phyloP scores from a whole-genome alignment of 129 eudicot genomes.

The Tagetes erecta region DNA sequence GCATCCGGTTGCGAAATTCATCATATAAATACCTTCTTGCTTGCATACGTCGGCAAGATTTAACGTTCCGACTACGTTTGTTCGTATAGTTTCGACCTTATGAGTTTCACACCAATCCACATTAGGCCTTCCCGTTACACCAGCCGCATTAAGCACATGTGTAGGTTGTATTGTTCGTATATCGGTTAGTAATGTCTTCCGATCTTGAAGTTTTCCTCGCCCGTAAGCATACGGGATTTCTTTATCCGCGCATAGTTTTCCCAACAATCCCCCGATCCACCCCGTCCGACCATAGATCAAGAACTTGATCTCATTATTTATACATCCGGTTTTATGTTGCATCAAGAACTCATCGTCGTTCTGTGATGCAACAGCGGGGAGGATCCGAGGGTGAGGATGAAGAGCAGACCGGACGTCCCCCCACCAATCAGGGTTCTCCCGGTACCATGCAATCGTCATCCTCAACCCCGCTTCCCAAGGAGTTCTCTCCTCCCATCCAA shows the following conservation, averaged over 20 bases:
- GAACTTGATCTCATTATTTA: constrained; percentile 29
- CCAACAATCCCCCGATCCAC: constrained; percentile 44
- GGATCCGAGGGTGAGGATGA: constrained; percentile 45
- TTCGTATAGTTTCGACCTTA: constrained; percentile 39
- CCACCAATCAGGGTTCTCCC: constrained; percentile 55
- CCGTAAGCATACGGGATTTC: constrained; percentile 41
- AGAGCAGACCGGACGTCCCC: constrained; percentile 47
- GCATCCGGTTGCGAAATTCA: constrained; percentile 43
- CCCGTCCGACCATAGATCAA: constrained; percentile 46
- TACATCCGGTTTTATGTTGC: constrained; percentile 24
- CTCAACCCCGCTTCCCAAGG: constrained; percentile 48
- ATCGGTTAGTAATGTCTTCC: constrained; percentile 35
- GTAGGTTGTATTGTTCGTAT: constrained; percentile 36
- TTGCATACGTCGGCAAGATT: constrained; percentile 43
- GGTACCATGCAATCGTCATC: constrained; percentile 50
- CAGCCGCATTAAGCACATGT: constrained; percentile 44
- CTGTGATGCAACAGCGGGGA: constrained; percentile 13
- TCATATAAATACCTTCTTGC: constrained; percentile 42
- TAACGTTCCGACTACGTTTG: constrained; percentile 38
- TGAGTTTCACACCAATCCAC: constrained; percentile 48
- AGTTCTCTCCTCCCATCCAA: constrained; percentile 52
- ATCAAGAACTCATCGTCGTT: constrained; percentile 36
- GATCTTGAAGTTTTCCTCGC: constrained; percentile 37
- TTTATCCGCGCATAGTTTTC: constrained; percentile 35
- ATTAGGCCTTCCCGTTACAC: constrained; percentile 40